These are phyloP conservation scores for Gorgonomyces haynaldii DNA, from an alignment of 192 early-diverging fungal genomes.

Conservation along the genomic window DNA sequence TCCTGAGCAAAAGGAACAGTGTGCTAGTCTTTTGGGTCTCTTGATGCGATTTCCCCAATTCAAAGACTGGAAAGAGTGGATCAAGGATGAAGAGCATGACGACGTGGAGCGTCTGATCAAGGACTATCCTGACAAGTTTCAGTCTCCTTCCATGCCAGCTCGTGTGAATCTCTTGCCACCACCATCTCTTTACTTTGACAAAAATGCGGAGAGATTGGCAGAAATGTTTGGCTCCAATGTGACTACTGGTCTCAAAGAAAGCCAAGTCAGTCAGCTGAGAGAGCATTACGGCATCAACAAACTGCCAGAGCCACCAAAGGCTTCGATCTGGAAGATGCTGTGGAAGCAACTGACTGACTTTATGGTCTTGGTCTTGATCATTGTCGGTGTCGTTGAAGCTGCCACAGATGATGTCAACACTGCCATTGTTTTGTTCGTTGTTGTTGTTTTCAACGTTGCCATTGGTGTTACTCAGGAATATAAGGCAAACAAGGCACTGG, in stretches of 20 bases:
- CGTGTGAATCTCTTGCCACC: constrained; percentile 41
- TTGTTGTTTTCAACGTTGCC: constrained; percentile 76
- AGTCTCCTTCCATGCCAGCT: constrained; percentile 15
- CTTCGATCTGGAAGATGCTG: constrained; percentile 60
- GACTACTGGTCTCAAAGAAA: constrained; percentile 49
- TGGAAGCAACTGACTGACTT: constrained; percentile 85
- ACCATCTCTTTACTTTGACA: constrained; percentile 86
- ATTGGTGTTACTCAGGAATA: constrained; percentile 84
- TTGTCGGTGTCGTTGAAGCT: constrained; percentile 53
- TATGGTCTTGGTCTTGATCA: constrained; percentile 84
- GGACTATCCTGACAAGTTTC: constrained; percentile 41
- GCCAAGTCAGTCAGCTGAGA: constrained; percentile 43
- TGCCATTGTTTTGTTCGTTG: constrained; percentile 56
- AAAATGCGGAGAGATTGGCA: constrained; percentile 66
- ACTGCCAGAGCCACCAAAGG: constrained; percentile 66
- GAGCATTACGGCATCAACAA: constrained; percentile 77
- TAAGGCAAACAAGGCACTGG: constrained; percentile 88
- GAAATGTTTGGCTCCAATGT: constrained; percentile 76
- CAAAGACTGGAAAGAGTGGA: constrained; percentile 81
- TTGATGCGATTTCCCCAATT: constrained; percentile 66
- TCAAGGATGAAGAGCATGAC: constrained; percentile 67
- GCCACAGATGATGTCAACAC: constrained; percentile 30
- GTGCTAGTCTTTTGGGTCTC: constrained; percentile 68
- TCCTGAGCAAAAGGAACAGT: constrained; percentile 58
- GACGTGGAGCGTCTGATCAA: constrained; percentile 61